These are phyloP conservation scores for Mucor piriformis DNA, from an alignment of 371 early-diverging fungal species.

Conservation along the genomic window DNA sequence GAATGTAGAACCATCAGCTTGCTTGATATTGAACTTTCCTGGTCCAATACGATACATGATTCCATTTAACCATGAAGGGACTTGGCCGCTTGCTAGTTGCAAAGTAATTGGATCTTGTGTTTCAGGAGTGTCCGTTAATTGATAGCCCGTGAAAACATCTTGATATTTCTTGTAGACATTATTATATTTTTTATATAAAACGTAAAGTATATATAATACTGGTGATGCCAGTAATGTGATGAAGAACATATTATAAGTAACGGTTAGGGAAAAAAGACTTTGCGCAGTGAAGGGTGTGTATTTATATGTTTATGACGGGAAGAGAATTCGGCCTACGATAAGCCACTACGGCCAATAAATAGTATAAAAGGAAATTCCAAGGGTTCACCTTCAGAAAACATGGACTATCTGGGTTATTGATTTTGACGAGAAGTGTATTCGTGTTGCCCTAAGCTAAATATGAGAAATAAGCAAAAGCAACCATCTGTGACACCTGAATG, in stretches of 20 bases:
- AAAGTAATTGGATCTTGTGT: constrained; percentile 36
- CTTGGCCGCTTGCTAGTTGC: constrained; percentile 34
- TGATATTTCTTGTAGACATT: constrained; percentile 6
- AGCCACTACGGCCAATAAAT: neutral
- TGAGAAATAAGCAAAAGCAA: no score
- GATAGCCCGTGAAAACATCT: neutral
- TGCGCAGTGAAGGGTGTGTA: neutral
- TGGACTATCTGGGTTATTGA: no score
- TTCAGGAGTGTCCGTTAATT: constrained; percentile 37
- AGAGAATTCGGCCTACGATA: neutral
- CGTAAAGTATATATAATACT: neutral
- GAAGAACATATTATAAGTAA: neutral
- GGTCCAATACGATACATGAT: constrained; percentile 50
- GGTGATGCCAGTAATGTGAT: neutral
- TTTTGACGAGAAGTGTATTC: no score
- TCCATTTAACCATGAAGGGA: constrained; percentile 49
- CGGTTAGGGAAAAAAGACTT: no score
- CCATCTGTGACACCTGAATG: no score
- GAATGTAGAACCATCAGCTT: constrained; percentile 25
- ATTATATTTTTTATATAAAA: neutral
- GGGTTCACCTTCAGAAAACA: neutral
- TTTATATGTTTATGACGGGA: neutral
- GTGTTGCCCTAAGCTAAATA: no score
- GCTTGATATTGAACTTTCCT: constrained; percentile 37
- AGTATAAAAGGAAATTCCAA: neutral